Evolutionary conservation across 1,284 basidiomycete species (phyloP), one percentile per base, ranked within the genome.

Genomic region (Ustilago tritici): DNA sequence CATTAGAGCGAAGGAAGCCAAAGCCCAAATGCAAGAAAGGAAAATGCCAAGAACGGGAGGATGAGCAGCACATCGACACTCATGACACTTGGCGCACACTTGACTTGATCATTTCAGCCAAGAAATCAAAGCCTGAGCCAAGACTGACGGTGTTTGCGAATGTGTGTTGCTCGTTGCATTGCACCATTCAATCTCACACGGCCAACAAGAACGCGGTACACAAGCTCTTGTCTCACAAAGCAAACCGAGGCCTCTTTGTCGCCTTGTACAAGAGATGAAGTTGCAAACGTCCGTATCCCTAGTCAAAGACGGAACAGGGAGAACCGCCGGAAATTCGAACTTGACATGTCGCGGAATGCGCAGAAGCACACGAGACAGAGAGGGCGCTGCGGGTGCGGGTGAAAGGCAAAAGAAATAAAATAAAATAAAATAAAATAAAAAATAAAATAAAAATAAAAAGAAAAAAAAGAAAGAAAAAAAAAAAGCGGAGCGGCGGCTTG

Each of bases 401-500:
- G 15, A 40, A 40, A 11, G 38, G 11, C 38, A 34, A 28, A 4
- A 19, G 23, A n/a, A 47, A 23, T 17, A 34, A 35, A 34, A 28
- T 35, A 17, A 32, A 2, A 4, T 34, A 40, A 10, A 40, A 15
- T 0, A 40, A 15, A 10, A 40, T 4, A 10, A 40, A 3, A 10
- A 40, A 15, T 0, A 4, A 40, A 10, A 4, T 5, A 10, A 40
- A 28, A 28, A 28, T 0, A 28, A 28, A 28, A 0, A 28, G 3
- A 28, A 28, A 3, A 28, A 28, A 28, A 28, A 3, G 3, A 3
- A 3, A 23, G 3, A 28, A 28, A 28, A n/a, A 40, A 55, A 56
- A 6, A 1, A 23, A 41, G 68, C 68, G 68, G 62, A 70, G 68
- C 68, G 68, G 68, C 68, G 68, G 68, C 34, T 36, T 61, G 62